These are phyloP conservation scores for Calycina marina DNA, from an alignment of 2,329 filamentous ascomycete genomes.

Conservation along the genomic window DNA sequence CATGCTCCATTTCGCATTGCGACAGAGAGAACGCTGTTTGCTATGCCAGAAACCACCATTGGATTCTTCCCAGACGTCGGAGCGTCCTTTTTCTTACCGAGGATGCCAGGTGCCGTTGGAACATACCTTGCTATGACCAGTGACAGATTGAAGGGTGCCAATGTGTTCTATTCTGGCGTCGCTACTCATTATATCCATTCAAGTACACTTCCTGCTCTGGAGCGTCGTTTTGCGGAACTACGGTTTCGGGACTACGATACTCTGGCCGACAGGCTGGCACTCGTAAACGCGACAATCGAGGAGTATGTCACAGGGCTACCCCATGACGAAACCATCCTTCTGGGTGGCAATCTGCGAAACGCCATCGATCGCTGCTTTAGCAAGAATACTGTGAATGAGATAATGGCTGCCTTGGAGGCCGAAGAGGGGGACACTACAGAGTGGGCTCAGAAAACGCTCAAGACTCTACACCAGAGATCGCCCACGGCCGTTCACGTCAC, in stretches of 20 bases:
- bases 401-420: slow-evolving; percentile 41
- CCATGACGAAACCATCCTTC: slow-evolving; percentile 49
- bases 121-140: slow-evolving; percentile 91
- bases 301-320: slow-evolving; percentile 84
- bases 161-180: slow-evolving; percentile 80
- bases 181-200: slow-evolving; percentile 96
- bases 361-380: slow-evolving; percentile 78
- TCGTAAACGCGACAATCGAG: slow-evolving; percentile 79
- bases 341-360: slow-evolving; percentile 56
- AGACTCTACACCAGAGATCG: slow-evolving; percentile 62
- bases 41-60: slow-evolving; percentile 97
- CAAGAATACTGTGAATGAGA: slow-evolving; percentile 50
- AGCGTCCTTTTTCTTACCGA: slow-evolving; percentile 86
- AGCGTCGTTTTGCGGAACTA: slow-evolving; percentile 76
- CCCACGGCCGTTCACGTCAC: slow-evolving; percentile 80
- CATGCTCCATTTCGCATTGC: slow-evolving; percentile 95
- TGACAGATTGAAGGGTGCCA: slow-evolving; percentile 64
- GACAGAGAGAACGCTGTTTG: slow-evolving; percentile 87
- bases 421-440: slow-evolving; percentile 32
- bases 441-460: slow-evolving; percentile 69
- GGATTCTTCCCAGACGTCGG: slow-evolving; percentile 98
- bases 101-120: slow-evolving; percentile 73
- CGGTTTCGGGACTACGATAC: slow-evolving; percentile 67
- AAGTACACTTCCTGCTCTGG: slow-evolving; percentile 65
- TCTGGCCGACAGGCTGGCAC: slow-evolving; percentile 45